Base-by-base conservation (phyloP, 73 alveolate species). In the Halteria grandinella region DNA sequence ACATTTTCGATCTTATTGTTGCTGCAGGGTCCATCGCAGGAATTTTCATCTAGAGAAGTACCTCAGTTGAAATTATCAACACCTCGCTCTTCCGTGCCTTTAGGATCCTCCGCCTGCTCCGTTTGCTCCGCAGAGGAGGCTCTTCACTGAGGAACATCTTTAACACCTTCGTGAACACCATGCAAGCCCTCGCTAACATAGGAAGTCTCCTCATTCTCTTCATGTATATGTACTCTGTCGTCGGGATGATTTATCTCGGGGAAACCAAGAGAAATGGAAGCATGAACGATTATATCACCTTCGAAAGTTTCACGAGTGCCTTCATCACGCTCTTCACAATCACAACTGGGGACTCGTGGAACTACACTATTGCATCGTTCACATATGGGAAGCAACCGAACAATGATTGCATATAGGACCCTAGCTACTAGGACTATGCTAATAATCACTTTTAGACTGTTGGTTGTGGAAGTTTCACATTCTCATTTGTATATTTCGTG, bases 171-270 rank as follows among this genome's bases (percentile, higher is more conserved):
- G 40, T 87, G 29, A 44, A 48, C 29, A 87, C 83, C 15, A 57
- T 87, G 11, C 85, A 85, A n/a, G 55, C 85, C 39, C 62, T 85
- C 25, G 90, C 83, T 6, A 79, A 69, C 64, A 71, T 85, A 23
- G 94, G 89, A 14, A 81, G 84, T 0, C 40, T 85, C 34, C 69
- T 85, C 28, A 47, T 66, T 28, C 64, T 77, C n/a, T 37, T 78
- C 0, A 28, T 85, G 5, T 85, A 53, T 48, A 55, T 85, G 54
- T 85, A 47, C 60, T 44, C 90, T 10, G 55, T 70, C 8, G 48
- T 70, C 11, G 83, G 83, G 21, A 36, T 70, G 10, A 44, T n/a
- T 18, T 15, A 48, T 5, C 50, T 70, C 51, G 45, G 72, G 20
- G 83, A 21, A 4, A 21, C 23, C 12, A 53, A 53, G 28, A 6